Evolutionary conservation across 805 yeast genomes (phyloP).

Genomic region (Candida odintsovae): DNA sequence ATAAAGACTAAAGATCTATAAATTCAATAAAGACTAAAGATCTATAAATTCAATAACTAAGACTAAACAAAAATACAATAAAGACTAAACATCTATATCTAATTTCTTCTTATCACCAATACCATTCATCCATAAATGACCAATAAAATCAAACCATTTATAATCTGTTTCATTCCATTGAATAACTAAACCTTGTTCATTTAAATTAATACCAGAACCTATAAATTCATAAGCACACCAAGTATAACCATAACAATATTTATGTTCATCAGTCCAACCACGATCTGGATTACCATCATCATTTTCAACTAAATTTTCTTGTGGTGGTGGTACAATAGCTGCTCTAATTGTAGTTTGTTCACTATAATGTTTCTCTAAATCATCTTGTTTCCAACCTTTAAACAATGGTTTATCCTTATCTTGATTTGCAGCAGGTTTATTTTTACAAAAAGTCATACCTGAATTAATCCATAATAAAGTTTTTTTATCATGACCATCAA

Average conservation of each 20-base stretch:
- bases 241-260: constrained; percentile 32
- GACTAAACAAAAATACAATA: no score
- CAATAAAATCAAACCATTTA: constrained; percentile 20
- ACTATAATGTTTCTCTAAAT: constrained; percentile 26
- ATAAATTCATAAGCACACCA: constrained; percentile 42
- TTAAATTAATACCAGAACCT: constrained; percentile 26
- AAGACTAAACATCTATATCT: no score
- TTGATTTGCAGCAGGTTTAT: constrained; percentile 26
- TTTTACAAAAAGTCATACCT: constrained; percentile 58
- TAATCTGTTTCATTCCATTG: constrained; percentile 9
- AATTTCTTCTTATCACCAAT: constrained; percentile 2
- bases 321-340: constrained; percentile 38
- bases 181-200: constrained; percentile 11
- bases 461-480: constrained; percentile 41
- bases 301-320: constrained; percentile 20
- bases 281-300: constrained; percentile 28
- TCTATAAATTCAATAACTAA: no score
- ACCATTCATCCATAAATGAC: constrained; percentile 23
- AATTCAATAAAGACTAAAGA: no score
- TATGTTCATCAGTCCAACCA: constrained; percentile 32
- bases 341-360: constrained; percentile 27
- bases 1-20: no score
- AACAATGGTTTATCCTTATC: constrained; percentile 34
- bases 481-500: constrained; percentile 37
- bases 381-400: constrained; percentile 21